These are phyloP conservation scores for Trypethelium eluteriae DNA, from an alignment of 495 filamentous ascomycete species.

Conservation along the genomic window DNA sequence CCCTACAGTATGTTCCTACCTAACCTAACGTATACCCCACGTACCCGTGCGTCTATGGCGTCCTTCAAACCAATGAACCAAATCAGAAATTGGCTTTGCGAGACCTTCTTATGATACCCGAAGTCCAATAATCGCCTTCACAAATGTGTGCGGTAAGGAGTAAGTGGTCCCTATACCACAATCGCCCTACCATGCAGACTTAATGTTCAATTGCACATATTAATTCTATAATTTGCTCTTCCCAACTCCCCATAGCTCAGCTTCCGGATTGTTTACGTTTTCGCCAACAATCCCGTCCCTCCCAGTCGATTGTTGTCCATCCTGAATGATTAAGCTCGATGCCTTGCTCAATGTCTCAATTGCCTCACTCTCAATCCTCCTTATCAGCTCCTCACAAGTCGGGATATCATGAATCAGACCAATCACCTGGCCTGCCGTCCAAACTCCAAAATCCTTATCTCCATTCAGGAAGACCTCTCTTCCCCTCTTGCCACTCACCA, in stretches of 20 bases:
- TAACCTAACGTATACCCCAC: no score
- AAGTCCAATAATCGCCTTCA: no score
- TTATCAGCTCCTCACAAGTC: constrained; percentile 51
- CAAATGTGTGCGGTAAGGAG: no score
- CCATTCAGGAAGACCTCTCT: constrained; percentile 87
- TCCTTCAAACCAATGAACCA: no score
- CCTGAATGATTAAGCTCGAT: constrained; percentile 27
- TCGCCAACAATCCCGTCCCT: constrained; percentile 25
- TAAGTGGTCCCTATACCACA: no score
- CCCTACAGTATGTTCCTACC: no score
- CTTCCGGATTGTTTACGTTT: constrained; percentile 33
- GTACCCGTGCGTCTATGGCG: no score
- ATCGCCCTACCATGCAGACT: no score
- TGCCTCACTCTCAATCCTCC: constrained; percentile 59
- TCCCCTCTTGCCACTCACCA: constrained; percentile 86
- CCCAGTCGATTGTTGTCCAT: constrained; percentile 28
- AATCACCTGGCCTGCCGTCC: constrained; percentile 66
- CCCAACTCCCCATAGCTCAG: constrained; percentile 39
- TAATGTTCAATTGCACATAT: not conserved
- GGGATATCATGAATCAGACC: constrained; percentile 64
- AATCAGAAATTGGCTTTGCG: no score
- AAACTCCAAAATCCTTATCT: constrained; percentile 80
- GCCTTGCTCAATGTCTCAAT: constrained; percentile 38
- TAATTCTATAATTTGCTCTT: constrained; percentile 34
- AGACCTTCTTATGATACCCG: no score